These are phyloP conservation scores for Fusarium continuum DNA, from an alignment of 2,329 filamentous ascomycete species.

Conservation along the genomic window DNA sequence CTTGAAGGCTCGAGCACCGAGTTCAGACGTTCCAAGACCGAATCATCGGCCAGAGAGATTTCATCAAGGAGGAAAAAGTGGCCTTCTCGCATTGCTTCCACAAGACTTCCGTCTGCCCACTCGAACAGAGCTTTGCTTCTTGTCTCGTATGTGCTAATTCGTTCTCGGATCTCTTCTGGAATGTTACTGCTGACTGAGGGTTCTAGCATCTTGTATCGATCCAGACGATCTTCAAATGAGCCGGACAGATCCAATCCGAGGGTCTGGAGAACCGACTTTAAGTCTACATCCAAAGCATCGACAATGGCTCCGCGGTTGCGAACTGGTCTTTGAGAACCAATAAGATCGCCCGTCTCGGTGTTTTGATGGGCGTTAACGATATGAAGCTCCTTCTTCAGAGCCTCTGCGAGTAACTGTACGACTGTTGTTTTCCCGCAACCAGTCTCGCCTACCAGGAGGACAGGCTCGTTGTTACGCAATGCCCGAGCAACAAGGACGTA, in stretches of 20 bases:
- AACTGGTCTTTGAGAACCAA: slow-evolving; percentile 91
- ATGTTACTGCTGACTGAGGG: slow-evolving; percentile 59
- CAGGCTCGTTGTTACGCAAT: slow-evolving; percentile 88
- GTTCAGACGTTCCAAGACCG: slow-evolving; percentile 94
- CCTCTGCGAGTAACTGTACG: slow-evolving; percentile 89
- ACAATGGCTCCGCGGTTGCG: slow-evolving; percentile 82
- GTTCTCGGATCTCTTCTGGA: slow-evolving; percentile 57
- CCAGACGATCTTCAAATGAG: slow-evolving; percentile 65
- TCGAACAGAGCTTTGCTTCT: slow-evolving; percentile 90
- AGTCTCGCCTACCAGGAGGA: slow-evolving; percentile 94
- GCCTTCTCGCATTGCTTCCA: slow-evolving; percentile 90
- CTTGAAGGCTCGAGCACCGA: slow-evolving; percentile 92
- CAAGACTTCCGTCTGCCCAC: slow-evolving; percentile 93
- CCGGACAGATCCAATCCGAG: slow-evolving; percentile 54
- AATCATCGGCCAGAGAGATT: slow-evolving; percentile 97
- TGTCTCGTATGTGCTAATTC: slow-evolving; percentile 59
- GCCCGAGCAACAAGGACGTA: slow-evolving; percentile 91
- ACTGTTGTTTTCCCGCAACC: slow-evolving; percentile 98
- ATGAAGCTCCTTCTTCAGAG: slow-evolving; percentile 77
- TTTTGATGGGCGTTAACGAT: slow-evolving; percentile 99
- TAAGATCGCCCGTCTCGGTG: slow-evolving; percentile 95
- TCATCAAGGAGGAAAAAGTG: slow-evolving; percentile 95
- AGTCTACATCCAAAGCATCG: slow-evolving; percentile 69
- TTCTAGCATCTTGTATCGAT: slow-evolving; percentile 62
- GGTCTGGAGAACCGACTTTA: slow-evolving; percentile 58